These are phyloP conservation scores for Saccharomycopsis sp. DNA, from an alignment of 805 yeast species.

Conservation along the genomic window DNA sequence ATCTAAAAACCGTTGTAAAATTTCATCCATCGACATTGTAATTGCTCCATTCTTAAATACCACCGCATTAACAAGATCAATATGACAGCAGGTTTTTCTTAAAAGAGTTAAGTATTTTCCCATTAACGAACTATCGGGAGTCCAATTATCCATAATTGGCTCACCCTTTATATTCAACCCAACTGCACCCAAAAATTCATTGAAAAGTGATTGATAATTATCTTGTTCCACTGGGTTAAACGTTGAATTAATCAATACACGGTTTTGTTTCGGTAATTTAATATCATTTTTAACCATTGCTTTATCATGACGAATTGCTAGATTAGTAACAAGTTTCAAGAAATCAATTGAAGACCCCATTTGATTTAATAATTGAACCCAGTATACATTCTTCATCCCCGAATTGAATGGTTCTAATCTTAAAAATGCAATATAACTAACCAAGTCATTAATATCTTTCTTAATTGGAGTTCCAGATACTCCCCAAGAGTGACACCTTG, in stretches of 20 bases:
- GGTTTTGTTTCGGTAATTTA: slow-evolving; percentile 67
- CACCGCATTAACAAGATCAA: slow-evolving; percentile 35
- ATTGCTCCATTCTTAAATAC: slow-evolving; percentile 27
- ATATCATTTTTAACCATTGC: slow-evolving; percentile 75
- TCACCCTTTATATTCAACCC: slow-evolving; percentile 46
- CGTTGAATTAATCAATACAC: slow-evolving; percentile 63
- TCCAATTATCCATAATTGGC: slow-evolving; percentile 44
- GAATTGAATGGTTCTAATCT: slow-evolving; percentile 58
- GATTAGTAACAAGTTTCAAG: slow-evolving; percentile 41
- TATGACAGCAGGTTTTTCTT: slow-evolving; percentile 80
- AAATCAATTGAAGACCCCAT: slow-evolving; percentile 35
- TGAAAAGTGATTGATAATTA: slow-evolving; percentile 60
- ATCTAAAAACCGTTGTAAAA: slow-evolving; percentile 56
- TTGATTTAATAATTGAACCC: slow-evolving; percentile 16
- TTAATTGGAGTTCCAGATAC: slow-evolving; percentile 93
- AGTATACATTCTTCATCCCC: slow-evolving; percentile 16
- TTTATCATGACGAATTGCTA: slow-evolving; percentile 77
- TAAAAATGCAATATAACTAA: slow-evolving; percentile 62
- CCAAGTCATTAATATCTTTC: slow-evolving; percentile 57
- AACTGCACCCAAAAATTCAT: slow-evolving; percentile 51
- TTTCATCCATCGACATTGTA: slow-evolving; percentile 53
- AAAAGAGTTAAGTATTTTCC: slow-evolving; percentile 62
- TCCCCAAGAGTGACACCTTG: slow-evolving; percentile 92
- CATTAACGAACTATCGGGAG: slow-evolving; percentile 42
- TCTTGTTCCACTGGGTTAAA: slow-evolving; percentile 82